phyloP scores from a whole-genome alignment of 805 yeast species.

The Danielia reshetovae region DNA sequence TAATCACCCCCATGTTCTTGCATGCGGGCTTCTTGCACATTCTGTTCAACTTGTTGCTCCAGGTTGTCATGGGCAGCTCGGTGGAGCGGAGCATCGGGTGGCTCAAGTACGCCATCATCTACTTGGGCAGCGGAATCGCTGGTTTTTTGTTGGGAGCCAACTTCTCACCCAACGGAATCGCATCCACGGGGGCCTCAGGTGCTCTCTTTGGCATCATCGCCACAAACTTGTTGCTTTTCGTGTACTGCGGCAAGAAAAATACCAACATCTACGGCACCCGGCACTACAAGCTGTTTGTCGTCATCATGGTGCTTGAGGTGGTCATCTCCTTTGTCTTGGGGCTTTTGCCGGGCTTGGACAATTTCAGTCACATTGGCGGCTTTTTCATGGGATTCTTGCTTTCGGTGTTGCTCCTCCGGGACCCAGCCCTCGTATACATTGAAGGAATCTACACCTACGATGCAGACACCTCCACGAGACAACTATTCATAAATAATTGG shows the following conservation, averaged over 20 bases:
- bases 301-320: constrained; percentile 52
- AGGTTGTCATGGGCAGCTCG: constrained; percentile 55
- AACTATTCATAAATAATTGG: constrained; percentile 36
- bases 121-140: constrained; percentile 57
- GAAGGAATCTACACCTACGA: constrained; percentile 38
- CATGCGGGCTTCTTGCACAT: constrained; percentile 76
- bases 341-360: constrained; percentile 68
- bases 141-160: constrained; percentile 70
- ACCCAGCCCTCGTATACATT: constrained; percentile 47
- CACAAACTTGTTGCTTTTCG: constrained; percentile 51
- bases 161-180: constrained; percentile 61
- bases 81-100: constrained; percentile 57
- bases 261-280: constrained; percentile 43
- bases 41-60: constrained; percentile 56
- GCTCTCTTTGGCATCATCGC: constrained; percentile 68
- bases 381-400: constrained; percentile 56
- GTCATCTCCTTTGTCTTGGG: constrained; percentile 60
- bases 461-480: constrained; percentile 25
- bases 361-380: constrained; percentile 74
- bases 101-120: constrained; percentile 50
- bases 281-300: constrained; percentile 43
- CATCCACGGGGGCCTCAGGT: constrained; percentile 70
- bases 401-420: constrained; percentile 49
- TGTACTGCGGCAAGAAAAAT: constrained; percentile 49
- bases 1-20: constrained; percentile 64